These are phyloP conservation scores for Aspergillus sclerotioniger DNA, from an alignment of 495 filamentous ascomycete genomes.

Conservation along the genomic window DNA sequence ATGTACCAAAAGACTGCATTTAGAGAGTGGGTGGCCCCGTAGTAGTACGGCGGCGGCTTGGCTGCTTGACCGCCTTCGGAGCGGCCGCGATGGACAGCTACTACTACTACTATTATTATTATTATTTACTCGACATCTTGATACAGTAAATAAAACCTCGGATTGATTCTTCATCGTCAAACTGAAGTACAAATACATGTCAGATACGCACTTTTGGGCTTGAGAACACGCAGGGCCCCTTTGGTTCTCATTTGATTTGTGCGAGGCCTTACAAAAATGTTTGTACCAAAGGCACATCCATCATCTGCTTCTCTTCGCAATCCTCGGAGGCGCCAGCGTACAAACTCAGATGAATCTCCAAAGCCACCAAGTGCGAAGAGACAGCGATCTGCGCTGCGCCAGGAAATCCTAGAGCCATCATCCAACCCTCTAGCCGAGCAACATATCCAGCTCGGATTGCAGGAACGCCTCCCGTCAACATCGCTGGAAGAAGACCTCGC, in stretches of 20 bases:
- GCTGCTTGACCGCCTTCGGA: slow-evolving; percentile 2
- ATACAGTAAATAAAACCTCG: not conserved
- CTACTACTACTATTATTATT: slow-evolving; percentile 1
- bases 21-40: no score
- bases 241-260: not conserved
- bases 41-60: no score
- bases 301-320: slow-evolving; percentile 52
- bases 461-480: slow-evolving; percentile 14
- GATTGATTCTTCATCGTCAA: not conserved
- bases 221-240: not conserved
- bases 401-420: slow-evolving; percentile 48
- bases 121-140: not conserved
- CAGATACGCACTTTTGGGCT: not conserved
- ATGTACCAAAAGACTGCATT: no score
- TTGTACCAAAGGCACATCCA: slow-evolving; percentile 52
- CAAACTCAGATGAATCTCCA: slow-evolving; percentile 60
- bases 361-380: slow-evolving; percentile 70
- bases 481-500: slow-evolving; percentile 13
- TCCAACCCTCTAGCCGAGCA: slow-evolving; percentile 17
- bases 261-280: slow-evolving; percentile 47
- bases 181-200: not conserved
- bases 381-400: slow-evolving; percentile 60
- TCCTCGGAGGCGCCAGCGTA: slow-evolving; percentile 66
- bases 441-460: slow-evolving; percentile 18
- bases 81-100: not conserved